Evolutionary conservation across 805 yeast genomes (phyloP), one percentile per base, ranked within the genome.

Genomic region (Candida bentonensis): DNA sequence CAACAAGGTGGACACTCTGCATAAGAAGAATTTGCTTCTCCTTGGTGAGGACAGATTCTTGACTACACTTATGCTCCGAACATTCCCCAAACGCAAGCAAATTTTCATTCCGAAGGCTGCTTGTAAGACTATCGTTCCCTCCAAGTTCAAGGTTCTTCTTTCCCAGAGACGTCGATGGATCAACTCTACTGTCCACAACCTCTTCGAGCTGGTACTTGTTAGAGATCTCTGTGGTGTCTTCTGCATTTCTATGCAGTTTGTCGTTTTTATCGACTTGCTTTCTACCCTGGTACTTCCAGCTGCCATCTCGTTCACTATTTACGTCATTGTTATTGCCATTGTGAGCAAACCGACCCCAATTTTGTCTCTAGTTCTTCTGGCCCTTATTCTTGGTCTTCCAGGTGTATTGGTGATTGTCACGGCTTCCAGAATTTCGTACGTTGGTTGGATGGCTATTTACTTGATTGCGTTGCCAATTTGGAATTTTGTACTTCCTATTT

Each of bases 111-210:
- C 95, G 2, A 85, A 85, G 59, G 96, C 96, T 3, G 89, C 83
- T 3, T 87, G 96, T 66, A 85, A 85, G 57, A 87, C 96, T 0
- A 64, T 85, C 48, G 96, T 81, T n/a, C 96, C 96, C 0, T 82
- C 79, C 53, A 70, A 71, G 42, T 87, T 87, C 60, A 71, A 64
- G 50, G 92, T 87, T 41, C 68, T 87, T 50, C 67, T 87, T 41
- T 87, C 95, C 1, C 96, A 87, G 61, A 80, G 96, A 61, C 84
- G 96, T 66, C 82, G 96, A 60, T 87, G 96, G 96, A 87, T 87
- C 54, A 87, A 87, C 62, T 87, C 96, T 3, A 88, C 96, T 0
- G 88, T 87, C 28, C 96, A 87, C 63, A 87, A 87, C 57, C 72
- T 87, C 62, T 73, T 88, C 78, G 96, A 87, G 61, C 74, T 87